Evolutionary conservation across 2,329 filamentous ascomycete genomes (phyloP).

Genomic region (Penicillium corylophilum): DNA sequence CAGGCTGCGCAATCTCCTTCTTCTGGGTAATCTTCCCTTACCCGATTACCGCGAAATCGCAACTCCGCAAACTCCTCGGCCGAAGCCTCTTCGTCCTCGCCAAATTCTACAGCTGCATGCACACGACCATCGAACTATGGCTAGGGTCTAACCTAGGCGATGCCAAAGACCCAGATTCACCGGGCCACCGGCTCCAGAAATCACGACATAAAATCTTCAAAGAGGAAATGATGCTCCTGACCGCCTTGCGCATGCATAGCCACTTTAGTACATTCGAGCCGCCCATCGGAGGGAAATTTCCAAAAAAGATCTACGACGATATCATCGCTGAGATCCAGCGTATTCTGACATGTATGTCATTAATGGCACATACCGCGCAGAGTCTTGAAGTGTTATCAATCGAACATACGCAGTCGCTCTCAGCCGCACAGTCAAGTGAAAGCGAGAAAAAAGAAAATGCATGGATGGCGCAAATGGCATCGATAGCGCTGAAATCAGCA

Average conservation of each 20-base stretch:
- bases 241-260: slow-evolving; percentile 60
- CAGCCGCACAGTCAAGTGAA: too few relatives aligned
- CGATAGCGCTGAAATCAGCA: slow-evolving; percentile 54
- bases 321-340: slow-evolving; percentile 57
- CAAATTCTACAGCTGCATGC: slow-evolving; percentile 70
- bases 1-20: slow-evolving; percentile 67
- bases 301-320: slow-evolving; percentile 57
- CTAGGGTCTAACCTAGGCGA: slow-evolving; percentile 56
- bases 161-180: slow-evolving; percentile 10
- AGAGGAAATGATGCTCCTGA: slow-evolving; percentile 64
- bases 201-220: slow-evolving; percentile 59
- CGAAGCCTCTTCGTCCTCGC: slow-evolving; percentile 68
- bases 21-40: slow-evolving; percentile 75
- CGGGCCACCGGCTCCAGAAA: slow-evolving; percentile 49
- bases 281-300: slow-evolving; percentile 70
- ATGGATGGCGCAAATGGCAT: slow-evolving; percentile 61
- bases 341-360: slow-evolving; percentile 61
- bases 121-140: slow-evolving; percentile 63
- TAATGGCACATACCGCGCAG: slow-evolving; percentile 62
- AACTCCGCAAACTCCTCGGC: slow-evolving; percentile 65
- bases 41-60: slow-evolving; percentile 67
- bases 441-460: slow-evolving; percentile 32
- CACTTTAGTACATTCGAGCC: slow-evolving; percentile 68
- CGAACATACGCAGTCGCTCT: too few relatives aligned
- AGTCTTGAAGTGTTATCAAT: slow-evolving; percentile 44